A percentile compares a stretch with the other conserved stretches of the same genome.
Evolutionary conservation across 2,329 filamentous ascomycete species (phyloP).

Genomic region (Coniochaeta sp.): DNA sequence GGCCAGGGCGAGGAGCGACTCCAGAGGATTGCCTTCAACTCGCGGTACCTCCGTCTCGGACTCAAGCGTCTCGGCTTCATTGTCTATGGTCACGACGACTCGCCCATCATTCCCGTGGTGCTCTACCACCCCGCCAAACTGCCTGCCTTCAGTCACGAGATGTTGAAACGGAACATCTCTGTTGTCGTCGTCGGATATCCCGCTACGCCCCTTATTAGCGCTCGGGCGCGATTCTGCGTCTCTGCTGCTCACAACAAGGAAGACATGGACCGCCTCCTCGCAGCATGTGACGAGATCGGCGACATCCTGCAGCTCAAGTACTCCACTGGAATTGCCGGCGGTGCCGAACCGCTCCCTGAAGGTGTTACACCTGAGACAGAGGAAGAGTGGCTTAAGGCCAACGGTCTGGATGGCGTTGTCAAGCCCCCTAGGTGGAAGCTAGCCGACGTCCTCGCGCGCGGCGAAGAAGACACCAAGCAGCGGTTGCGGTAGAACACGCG

Average conservation of each 20-base stretch:
- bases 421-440: conserved; percentile 73
- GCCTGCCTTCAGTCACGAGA: conserved; percentile 95
- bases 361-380: conserved; percentile 67
- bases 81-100: conserved; percentile 95
- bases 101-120: conserved; percentile 88
- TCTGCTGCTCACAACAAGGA: conserved; percentile 97
- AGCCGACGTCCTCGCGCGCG: conserved; percentile 68
- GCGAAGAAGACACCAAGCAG: conserved; percentile 21
- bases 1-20: conserved; percentile 94
- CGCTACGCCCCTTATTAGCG: conserved; percentile 90
- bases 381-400: conserved; percentile 54
- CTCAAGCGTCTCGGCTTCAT: conserved; percentile 96
- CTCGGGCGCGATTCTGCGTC: conserved; percentile 90
- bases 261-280: conserved; percentile 82
- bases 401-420: conserved; percentile 64
- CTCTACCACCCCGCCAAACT: conserved; percentile 99
- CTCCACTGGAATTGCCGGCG: conserved; percentile 90
- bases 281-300: conserved; percentile 87
- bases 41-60: conserved; percentile 91
- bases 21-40: conserved; percentile 96
- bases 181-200: conserved; percentile 97
- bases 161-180: conserved; percentile 95
- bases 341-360: conserved; percentile 67
- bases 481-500: conserved; percentile 16
- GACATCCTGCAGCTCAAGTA: conserved; percentile 93